Conservation (phyloP, 257 asterid genomes). For the Craterostigma plantagineum region DNA sequence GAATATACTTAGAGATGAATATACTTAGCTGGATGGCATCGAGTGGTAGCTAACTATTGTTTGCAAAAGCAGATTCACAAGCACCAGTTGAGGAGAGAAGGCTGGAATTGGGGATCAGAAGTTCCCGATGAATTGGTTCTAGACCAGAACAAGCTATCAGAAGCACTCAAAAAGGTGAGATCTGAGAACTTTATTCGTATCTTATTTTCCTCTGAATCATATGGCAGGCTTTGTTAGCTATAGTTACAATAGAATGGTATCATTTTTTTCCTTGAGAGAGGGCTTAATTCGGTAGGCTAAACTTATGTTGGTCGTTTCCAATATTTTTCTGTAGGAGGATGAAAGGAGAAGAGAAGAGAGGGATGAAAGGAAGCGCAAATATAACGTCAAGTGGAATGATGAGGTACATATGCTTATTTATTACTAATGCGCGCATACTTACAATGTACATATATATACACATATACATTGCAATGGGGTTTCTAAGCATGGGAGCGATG, state of each 20-base stretch:
- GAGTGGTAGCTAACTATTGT: too few relatives aligned
- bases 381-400: slow-evolving; percentile 80
- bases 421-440: too few relatives aligned
- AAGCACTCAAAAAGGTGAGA: slow-evolving; percentile 61
- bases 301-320: neutral
- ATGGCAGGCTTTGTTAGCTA: too few relatives aligned
- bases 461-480: too few relatives aligned
- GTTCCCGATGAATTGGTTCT: slow-evolving; percentile 69
- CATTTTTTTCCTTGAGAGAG: too few relatives aligned
- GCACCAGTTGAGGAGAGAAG: slow-evolving; percentile 46
- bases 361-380: slow-evolving; percentile 85
- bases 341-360: slow-evolving; percentile 58
- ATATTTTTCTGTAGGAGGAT: slow-evolving; percentile 45
- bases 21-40: too few relatives aligned
- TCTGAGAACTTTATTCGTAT: neutral
- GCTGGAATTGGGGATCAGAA: slow-evolving; percentile 77
- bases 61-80: slow-evolving; percentile 27
- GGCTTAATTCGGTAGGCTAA: neutral
- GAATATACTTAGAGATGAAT: too few relatives aligned
- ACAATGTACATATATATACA: too few relatives aligned
- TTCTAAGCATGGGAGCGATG: too few relatives aligned
- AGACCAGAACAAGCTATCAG: slow-evolving; percentile 50
- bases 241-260: too few relatives aligned
- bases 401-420: slow-evolving; percentile 29
- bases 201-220: neutral